Evolutionary conservation across 441 rosid species (phyloP).

Genomic region (Manihot esculenta): DNA sequence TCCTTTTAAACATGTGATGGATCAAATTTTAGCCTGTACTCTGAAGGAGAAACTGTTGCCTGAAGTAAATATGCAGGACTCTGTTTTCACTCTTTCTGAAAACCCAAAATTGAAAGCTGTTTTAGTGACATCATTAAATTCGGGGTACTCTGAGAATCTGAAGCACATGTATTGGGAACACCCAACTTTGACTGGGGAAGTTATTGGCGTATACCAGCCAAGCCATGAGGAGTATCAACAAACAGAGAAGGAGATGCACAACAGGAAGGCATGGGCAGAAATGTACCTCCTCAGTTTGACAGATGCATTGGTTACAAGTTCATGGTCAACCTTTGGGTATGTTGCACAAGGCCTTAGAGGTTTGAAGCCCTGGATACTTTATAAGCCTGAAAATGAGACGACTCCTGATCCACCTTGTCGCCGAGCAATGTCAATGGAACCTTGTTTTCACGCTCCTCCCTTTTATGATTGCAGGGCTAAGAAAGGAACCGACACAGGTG

Average conservation of each 20-base stretch:
- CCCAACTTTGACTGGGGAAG: slow-evolving; percentile 27
- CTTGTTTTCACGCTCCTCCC: slow-evolving; percentile 33
- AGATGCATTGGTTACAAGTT: slow-evolving; percentile 27
- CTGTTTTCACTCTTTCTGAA: slow-evolving; percentile 10
- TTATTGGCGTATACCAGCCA: slow-evolving; percentile 29
- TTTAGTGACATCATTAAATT: slow-evolving; percentile 23
- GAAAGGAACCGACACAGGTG: slow-evolving; percentile 20
- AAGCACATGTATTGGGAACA: slow-evolving; percentile 24
- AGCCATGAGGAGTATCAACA: slow-evolving; percentile 30
- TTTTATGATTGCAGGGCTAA: slow-evolving; percentile 31
- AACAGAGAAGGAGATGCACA: slow-evolving; percentile 22
- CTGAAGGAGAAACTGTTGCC: slow-evolving; percentile 55
- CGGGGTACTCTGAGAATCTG: slow-evolving; percentile 26
- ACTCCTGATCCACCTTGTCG: slow-evolving; percentile 29
- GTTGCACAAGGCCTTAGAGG: slow-evolving; percentile 35
- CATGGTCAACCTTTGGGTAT: slow-evolving; percentile 37
- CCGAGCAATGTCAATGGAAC: slow-evolving; percentile 29
- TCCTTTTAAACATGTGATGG: slow-evolving; percentile 53
- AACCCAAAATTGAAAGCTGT: slow-evolving; percentile 23
- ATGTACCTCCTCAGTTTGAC: slow-evolving; percentile 31
- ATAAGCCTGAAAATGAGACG: slow-evolving; percentile 22
- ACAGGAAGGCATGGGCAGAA: slow-evolving; percentile 36
- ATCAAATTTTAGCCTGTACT: slow-evolving; percentile 66
- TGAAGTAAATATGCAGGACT: slow-evolving; percentile 33
- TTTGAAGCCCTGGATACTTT: slow-evolving; percentile 30